Base-by-base conservation (phyloP, 768 basidiomycete genomes). In the Suillus brevipes region DNA sequence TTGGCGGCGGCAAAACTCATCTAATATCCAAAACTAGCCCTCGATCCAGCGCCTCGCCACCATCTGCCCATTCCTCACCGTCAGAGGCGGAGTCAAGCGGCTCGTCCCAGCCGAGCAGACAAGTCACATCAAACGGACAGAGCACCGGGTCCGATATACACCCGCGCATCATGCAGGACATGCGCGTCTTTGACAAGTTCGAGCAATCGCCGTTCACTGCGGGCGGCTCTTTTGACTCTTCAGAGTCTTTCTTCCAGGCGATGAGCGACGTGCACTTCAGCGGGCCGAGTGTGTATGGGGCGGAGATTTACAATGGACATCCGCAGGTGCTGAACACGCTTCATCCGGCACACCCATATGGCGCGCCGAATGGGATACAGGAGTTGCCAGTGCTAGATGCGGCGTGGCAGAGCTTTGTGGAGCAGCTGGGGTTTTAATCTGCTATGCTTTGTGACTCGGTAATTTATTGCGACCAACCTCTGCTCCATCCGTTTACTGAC, bases 341-440 rank as follows among this genome's bases (percentile, higher is more conserved):
- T 40, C 69, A 64, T 57, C 71, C 66, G 2, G 66, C 59, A 38
- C 70, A 62, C 36, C 63, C 59, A n/a, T 68, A 66, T 34, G 28
- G 61, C 28, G 40, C 42, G n/a, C 36, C 36, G 3, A 50, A 66
- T 25, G 68, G 52, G 49, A 60, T 61, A 55, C 63, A 49, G 16
- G 69, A 69, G 47, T 69, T 79, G 16, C 79, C 80, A 1, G 78
- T 80, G 37, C 68, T 89, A 62, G 87, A 90, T 70, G 76, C 87
- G 20, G 83, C 86, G 1, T 91, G 89, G 88, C 84, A 86, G 71
- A 83, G 80, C 66, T 87, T 91, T 52, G 84, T 88, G 52, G 87
- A 89, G 72, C 89, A 90, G 68, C 78, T 91, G 52, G 89, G 89
- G 3, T 83, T 83, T 65, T 81, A 64, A 23, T 45, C 20, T 49